phyloP scores from a whole-genome alignment of 805 yeast genomes.

The Saccharomycopsis olivae region DNA sequence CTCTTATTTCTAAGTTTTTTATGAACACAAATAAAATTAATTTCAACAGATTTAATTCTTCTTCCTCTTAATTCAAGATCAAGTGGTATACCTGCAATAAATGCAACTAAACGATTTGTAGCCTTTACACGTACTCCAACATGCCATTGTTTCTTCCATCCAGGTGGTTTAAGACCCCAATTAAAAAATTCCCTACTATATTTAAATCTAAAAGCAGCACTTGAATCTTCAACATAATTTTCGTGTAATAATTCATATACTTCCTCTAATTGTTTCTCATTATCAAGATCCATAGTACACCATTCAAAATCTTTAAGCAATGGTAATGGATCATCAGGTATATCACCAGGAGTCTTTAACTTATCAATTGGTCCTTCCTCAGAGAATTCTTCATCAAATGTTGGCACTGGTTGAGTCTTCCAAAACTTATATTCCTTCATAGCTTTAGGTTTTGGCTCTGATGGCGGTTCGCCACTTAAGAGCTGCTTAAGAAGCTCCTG shows the following conservation, averaged over 20 bases:
- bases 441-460: conserved; percentile 51
- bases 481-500: no score
- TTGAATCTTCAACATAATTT: conserved; percentile 91
- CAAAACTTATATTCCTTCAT: conserved; percentile 93
- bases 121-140: conserved; percentile 83
- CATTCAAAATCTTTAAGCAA: conserved; percentile 79
- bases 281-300: conserved; percentile 62
- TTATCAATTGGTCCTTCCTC: conserved; percentile 75
- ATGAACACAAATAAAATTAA: conserved; percentile 90
- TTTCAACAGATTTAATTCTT: conserved; percentile 61
- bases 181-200: conserved; percentile 73
- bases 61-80: conserved; percentile 49
- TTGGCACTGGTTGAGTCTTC: conserved; percentile 94
- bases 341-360: conserved; percentile 56
- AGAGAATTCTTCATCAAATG: conserved; percentile 45
- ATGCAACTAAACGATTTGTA: conserved; percentile 75
- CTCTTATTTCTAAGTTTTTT: conserved; percentile 90
- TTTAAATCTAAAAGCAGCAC: conserved; percentile 84
- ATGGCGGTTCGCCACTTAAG: no score
- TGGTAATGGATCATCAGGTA: conserved; percentile 61
- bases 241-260: conserved; percentile 73
- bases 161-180: conserved; percentile 95
- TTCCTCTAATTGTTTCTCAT: conserved; percentile 52
- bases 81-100: conserved; percentile 85
- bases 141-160: conserved; percentile 82